phyloP scores from a whole-genome alignment of 1,284 basidiomycete species.

The Cutaneotrichosporon cyanovorans region DNA sequence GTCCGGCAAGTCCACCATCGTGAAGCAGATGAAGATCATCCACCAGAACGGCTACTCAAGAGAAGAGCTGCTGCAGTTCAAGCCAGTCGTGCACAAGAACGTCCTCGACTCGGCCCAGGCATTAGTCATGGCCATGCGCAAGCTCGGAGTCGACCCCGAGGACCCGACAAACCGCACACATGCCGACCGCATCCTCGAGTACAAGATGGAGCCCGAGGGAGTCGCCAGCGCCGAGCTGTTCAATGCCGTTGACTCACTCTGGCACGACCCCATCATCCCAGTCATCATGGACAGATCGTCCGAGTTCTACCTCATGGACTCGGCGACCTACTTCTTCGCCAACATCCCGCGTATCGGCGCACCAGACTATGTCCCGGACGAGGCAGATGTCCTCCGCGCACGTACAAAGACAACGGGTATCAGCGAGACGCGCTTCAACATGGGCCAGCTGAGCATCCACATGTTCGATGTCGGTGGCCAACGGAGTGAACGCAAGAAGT shows the following conservation, averaged over 20 bases:
- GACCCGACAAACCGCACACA: conserved; percentile 65
- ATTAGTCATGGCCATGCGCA: conserved; percentile 80
- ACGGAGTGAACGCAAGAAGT: conserved; percentile 87
- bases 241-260: conserved; percentile 69
- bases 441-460: conserved; percentile 51
- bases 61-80: conserved; percentile 71
- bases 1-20: conserved; percentile 92
- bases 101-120: conserved; percentile 84
- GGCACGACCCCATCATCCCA: conserved; percentile 84
- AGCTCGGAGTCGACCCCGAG: conserved; percentile 75
- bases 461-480: conserved; percentile 95
- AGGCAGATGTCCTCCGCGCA: conserved; percentile 80
- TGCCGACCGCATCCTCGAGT: conserved; percentile 49
- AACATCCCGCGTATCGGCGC: conserved; percentile 74
- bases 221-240: conserved; percentile 54
- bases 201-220: conserved; percentile 47
- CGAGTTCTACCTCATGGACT: conserved; percentile 97
- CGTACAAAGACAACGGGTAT: conserved; percentile 90
- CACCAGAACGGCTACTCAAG: conserved; percentile 85
- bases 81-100: conserved; percentile 58
- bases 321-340: conserved; percentile 84
- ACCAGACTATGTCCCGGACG: conserved; percentile 73
- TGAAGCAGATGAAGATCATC: conserved; percentile 99
- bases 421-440: conserved; percentile 66
- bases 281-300: conserved; percentile 76